Evolutionary conservation across 208 protist genomes (phyloP).

Genomic region (Trypanosoma avium): DNA sequence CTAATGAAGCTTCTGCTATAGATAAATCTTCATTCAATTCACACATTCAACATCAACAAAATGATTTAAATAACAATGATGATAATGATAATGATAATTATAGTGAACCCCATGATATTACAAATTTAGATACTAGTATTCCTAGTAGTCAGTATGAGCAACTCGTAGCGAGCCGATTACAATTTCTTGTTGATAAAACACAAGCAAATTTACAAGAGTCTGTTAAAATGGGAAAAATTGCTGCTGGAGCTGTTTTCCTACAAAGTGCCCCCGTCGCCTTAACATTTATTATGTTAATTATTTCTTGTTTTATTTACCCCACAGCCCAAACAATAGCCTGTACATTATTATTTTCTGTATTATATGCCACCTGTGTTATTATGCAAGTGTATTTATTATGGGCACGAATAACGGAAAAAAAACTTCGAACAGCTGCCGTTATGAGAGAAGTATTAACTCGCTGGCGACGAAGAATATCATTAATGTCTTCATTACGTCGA

Average conservation of each 20-base stretch:
- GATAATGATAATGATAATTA: neutral
- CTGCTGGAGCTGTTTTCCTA: slow-evolving; percentile 48
- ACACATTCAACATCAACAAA: neutral
- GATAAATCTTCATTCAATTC: neutral
- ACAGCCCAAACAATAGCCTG: slow-evolving; percentile 50
- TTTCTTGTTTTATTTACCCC: slow-evolving; percentile 58
- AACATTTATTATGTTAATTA: slow-evolving; percentile 69
- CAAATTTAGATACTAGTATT: slow-evolving; percentile 30
- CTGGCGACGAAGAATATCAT: slow-evolving; percentile 57
- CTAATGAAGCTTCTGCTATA: neutral
- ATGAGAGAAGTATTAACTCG: slow-evolving; percentile 57
- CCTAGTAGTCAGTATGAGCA: slow-evolving; percentile 73
- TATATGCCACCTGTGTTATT: slow-evolving; percentile 57
- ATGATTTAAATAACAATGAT: neutral
- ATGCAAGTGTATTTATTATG: slow-evolving; percentile 78
- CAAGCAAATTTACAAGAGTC: slow-evolving; percentile 36
- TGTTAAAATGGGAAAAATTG: slow-evolving; percentile 40
- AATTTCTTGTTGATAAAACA: slow-evolving; percentile 46
- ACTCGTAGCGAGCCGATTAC: slow-evolving; percentile 54
- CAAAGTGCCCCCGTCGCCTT: slow-evolving; percentile 54
- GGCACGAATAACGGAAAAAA: slow-evolving; percentile 76
- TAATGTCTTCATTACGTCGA: slow-evolving; percentile 35
- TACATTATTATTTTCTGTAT: slow-evolving; percentile 54
- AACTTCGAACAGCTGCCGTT: slow-evolving; percentile 56
- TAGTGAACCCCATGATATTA: neutral